These are phyloP conservation scores for Solanum virginianum DNA, from an alignment of 257 asterid species.

Conservation along the genomic window DNA sequence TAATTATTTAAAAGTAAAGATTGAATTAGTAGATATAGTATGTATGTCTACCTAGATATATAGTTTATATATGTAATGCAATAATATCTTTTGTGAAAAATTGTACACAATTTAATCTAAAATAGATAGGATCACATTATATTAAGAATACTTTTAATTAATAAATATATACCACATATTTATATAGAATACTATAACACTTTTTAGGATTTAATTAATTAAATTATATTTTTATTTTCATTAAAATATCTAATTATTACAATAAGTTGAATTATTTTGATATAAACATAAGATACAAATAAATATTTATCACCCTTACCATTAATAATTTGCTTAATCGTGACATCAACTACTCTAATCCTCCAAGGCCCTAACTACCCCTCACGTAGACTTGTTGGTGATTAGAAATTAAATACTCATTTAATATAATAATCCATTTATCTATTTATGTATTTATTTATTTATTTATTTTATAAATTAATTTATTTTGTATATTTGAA, in stretches of 20 bases:
- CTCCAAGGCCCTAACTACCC: background rate
- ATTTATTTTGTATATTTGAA: too few relatives aligned
- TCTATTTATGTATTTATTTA: too few relatives aligned
- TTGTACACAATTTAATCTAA: rapidly evolving
- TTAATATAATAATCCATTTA: background rate
- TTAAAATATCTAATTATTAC: background rate
- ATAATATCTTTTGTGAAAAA: background rate
- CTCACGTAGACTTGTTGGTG: slow-evolving; percentile 20
- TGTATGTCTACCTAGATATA: too few relatives aligned
- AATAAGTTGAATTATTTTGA: background rate
- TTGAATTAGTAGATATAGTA: too few relatives aligned
- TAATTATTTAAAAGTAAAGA: too few relatives aligned
- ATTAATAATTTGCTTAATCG: slow-evolving; percentile 13
- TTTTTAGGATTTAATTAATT: background rate
- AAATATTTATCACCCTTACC: background rate
- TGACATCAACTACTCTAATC: slow-evolving; percentile 3
- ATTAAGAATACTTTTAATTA: too few relatives aligned
- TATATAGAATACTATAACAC: too few relatives aligned
- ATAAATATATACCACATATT: too few relatives aligned
- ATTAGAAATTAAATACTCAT: background rate
- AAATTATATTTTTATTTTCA: background rate
- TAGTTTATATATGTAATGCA: background rate
- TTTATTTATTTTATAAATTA: too few relatives aligned
- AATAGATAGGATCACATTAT: background rate
- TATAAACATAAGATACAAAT: background rate